Conservation (phyloP, 495 filamentous ascomycete species). For the Aspergillus sclerotiicarbonarius region DNA sequence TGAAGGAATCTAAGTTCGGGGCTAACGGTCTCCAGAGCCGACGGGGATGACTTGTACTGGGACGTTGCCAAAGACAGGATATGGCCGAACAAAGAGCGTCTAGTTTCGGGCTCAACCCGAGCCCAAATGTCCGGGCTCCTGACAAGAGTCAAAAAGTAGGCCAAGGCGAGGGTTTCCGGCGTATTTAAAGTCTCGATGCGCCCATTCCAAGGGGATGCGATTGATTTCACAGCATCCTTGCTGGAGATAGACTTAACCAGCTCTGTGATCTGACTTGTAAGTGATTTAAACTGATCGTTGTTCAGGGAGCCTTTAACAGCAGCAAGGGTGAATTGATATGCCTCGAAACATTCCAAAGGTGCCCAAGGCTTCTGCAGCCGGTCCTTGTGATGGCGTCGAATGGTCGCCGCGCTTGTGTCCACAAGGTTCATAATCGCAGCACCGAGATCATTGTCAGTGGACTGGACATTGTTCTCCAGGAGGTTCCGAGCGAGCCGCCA, state of each 20-base stretch:
- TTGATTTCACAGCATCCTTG: conserved; percentile 28
- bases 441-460: conserved; percentile 19
- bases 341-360: conserved; percentile 40
- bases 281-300: conserved; percentile 23
- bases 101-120: conserved; percentile 25
- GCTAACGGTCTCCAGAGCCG: conserved; percentile 28
- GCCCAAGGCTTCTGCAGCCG: conserved; percentile 25
- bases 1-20: conserved; percentile 37
- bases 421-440: conserved; percentile 20
- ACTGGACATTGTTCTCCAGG: conserved; percentile 29
- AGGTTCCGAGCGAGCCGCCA: conserved; percentile 43
- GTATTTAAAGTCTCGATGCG: conserved; percentile 36
- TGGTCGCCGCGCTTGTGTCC: conserved; percentile 28
- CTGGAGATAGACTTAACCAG: conserved; percentile 30
- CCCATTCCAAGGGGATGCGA: conserved; percentile 40
- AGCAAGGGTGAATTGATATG: conserved; percentile 38
- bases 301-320: conserved; percentile 22
- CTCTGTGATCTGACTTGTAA: conserved; percentile 29
- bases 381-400: conserved; percentile 34
- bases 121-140: conserved; percentile 35
- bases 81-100: conserved; percentile 34
- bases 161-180: conserved; percentile 29
- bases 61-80: conserved; percentile 36
- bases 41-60: conserved; percentile 30
- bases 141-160: conserved; percentile 37